Evolutionary conservation across 164 flowering plant genomes (phyloP), one percentile per base, ranked within the genome.

Genomic region (Stephania cephalantha): DNA sequence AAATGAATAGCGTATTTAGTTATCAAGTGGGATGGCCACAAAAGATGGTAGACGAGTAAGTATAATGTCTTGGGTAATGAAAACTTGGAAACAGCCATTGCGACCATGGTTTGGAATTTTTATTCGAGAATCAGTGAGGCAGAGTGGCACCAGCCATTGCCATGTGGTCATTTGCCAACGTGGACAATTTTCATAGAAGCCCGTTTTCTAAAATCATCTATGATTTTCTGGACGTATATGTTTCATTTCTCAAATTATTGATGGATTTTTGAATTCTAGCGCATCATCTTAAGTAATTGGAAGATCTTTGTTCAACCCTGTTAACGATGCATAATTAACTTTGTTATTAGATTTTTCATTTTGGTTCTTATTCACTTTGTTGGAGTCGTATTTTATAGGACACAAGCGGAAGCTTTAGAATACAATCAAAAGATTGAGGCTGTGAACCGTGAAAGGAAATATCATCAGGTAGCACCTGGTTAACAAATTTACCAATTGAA

Each of bases 391-490:
- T 71, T 67, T 6, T 73, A 13, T 87, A 95, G 99, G 83, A 83
- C 85, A 87, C 92, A 90, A 82, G 87, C 90, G 78, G 84, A 85
- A 71, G 96, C 90, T 69, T 69, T 69, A 71, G 88, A 85, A 67
- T 86, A 91, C 65, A 86, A 84, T 78, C 92, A 91, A 68, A 84
- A 81, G 76, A 95, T 95, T 68, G 99, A 95, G 84, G 61, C 77
- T 58, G 97, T 93, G 71, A 95, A 95, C 70, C 94, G 95, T 75
- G 96, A 93, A 80, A 87, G 98, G 77, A 95, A 95, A 83, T 91
- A 86, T 82, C 98, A 93, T 82, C 99, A 95, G 95, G 99, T 93
- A 74, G 70, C 35, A 46, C 66, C 71, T 25, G 6, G 50, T 12
- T 44, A 66, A 22, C 44, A 71, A 6, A 45, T 44, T 55, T 71